Conservation (phyloP, 306 rosid genomes). For the Sophora flavescens region DNA sequence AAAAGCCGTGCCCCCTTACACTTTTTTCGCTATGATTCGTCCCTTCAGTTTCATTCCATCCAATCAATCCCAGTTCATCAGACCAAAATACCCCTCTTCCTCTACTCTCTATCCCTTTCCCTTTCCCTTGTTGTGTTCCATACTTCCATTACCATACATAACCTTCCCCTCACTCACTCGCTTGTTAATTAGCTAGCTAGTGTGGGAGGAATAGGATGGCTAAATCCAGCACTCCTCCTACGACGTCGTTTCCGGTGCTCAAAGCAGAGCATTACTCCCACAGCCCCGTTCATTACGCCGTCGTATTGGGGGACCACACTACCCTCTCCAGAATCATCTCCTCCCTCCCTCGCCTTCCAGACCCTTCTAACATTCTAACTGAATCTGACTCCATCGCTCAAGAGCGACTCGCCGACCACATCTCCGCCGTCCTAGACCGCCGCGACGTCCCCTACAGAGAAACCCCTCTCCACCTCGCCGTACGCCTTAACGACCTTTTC, state of each 20-base stretch:
- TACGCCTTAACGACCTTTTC: constrained; percentile 65
- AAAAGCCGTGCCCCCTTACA: constrained; percentile 39
- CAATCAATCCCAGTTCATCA: constrained; percentile 4
- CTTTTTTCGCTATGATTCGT: constrained; percentile 6
- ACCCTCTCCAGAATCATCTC: constrained; percentile 69
- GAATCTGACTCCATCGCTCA: constrained; percentile 87
- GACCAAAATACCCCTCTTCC: constrained; percentile 33
- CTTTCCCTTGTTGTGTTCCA: neutral
- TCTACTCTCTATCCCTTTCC: neutral
- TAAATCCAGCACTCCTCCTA: constrained; percentile 49
- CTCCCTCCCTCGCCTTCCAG: constrained; percentile 73
- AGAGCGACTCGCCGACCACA: constrained; percentile 75
- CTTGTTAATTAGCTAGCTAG: too few species aligned
- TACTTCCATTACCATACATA: too few species aligned
- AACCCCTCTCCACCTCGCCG: constrained; percentile 93
- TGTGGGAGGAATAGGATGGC: constrained; percentile 54
- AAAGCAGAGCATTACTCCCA: constrained; percentile 69
- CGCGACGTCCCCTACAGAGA: constrained; percentile 89
- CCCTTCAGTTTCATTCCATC: constrained; percentile 24
- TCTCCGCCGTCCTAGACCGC: constrained; percentile 76
- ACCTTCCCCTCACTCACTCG: too few species aligned
- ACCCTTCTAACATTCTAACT: constrained; percentile 66
- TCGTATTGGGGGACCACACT: constrained; percentile 64
- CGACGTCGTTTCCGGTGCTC: constrained; percentile 56
- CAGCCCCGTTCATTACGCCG: constrained; percentile 85